Base-by-base conservation (phyloP, 2,329 filamentous ascomycete species). In the Fusarium pininemorale region DNA sequence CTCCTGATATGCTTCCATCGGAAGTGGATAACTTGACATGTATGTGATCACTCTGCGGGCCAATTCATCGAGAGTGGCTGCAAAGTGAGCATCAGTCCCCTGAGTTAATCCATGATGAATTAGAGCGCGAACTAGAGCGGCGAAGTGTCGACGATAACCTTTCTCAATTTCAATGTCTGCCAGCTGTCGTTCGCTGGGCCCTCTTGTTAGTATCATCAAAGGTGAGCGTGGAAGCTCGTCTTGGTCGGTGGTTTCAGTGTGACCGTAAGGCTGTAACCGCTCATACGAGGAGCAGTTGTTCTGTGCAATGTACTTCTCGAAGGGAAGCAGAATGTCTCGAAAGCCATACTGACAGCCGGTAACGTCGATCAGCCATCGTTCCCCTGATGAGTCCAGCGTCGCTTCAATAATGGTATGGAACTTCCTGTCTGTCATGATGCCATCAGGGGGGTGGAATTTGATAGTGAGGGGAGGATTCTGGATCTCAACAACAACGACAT, bases 321-420 rank as follows among this genome's bases (percentile, higher is more conserved):
- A 44, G 6, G 72, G 72, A 38, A 68, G 50, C 6, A 75, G 48
- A n/a, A 50, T 53, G 13, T 73, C 66, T 42, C n/a, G 45, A 26
- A 71, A 71, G 32, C 73, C 69, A 50, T 70, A 75, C 50, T 75
- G 73, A 38, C 66, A 59, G 53, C 62, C 65, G 10, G 65, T 62
- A 10, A 59, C 45, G 45, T 75, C 69, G 56, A 75, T 53, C n/a
- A 67, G 24, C 69, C 73, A 73, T n/a, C 28, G 37, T 50, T 75
- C 73, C 22, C 20, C 42, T 6, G 59, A 35, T 9, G 42, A 38
- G 5, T 26, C 45, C 22, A 48, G 37, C 12, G 45, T 42, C 24
- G 60, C 73, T 26, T 53, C 32, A 18, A 68, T 30, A 14, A 70
- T 48, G n/a, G 26, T 56, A 58, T 51, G 72, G 35, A 30, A 28